Conservation (phyloP, 352 stramenopile species). For the Nothophytophthora sp. region DNA sequence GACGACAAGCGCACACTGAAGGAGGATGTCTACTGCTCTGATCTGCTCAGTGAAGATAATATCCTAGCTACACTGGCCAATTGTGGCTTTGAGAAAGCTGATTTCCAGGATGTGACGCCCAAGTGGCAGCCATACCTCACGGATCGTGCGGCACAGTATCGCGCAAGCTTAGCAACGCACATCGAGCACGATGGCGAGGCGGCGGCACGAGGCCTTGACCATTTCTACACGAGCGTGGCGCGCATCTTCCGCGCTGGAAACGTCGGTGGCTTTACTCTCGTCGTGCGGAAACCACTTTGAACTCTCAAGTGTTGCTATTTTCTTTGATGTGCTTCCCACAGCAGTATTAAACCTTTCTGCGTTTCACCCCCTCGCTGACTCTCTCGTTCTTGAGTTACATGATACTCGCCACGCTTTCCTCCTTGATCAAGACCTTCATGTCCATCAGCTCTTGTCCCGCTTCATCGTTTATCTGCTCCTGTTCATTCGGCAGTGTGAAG, state of each 20-base stretch:
- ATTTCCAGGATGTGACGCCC: constrained; percentile 61
- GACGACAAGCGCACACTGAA: constrained; percentile 48
- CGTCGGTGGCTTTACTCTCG: constrained; percentile 65
- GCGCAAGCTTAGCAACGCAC: constrained; percentile 44
- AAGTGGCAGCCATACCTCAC: constrained; percentile 71
- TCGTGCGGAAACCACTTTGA: constrained; percentile 35
- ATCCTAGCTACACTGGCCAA: constrained; percentile 37
- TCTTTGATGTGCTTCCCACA: background rate
- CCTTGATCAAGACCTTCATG: constrained; percentile 27
- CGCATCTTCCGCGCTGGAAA: constrained; percentile 55
- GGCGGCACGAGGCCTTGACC: constrained; percentile 52
- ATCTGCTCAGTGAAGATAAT: constrained; percentile 43
- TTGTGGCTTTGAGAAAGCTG: constrained; percentile 54
- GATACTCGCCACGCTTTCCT: constrained; percentile 42
- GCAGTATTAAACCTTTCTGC: constrained; percentile 3
- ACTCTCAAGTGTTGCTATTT: constrained; percentile 13
- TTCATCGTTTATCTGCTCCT: constrained; percentile 17
- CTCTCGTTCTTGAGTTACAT: constrained; percentile 19
- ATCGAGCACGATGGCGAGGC: constrained; percentile 54
- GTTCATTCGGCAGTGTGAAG: constrained; percentile 69
- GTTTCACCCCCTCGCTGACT: constrained; percentile 14
- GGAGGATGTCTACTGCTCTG: constrained; percentile 65
- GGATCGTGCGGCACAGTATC: constrained; percentile 42
- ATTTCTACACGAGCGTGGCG: constrained; percentile 75
- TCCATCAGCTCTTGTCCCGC: constrained; percentile 22